Evolutionary conservation across 2,329 filamentous ascomycete species (phyloP).

Genomic region (Neopestalotiopsis clavispora): DNA sequence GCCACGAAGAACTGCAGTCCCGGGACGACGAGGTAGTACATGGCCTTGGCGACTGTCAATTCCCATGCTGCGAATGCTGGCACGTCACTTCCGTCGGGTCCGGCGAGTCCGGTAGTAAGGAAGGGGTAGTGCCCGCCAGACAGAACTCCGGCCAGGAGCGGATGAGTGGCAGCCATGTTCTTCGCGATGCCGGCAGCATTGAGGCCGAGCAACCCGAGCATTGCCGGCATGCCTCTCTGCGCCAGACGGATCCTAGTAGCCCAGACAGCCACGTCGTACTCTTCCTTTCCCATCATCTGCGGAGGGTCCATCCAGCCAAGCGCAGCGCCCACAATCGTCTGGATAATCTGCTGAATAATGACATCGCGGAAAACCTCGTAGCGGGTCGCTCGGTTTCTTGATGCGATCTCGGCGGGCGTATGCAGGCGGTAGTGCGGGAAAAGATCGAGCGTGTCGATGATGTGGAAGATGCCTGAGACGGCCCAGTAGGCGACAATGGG

Average conservation of each 20-base stretch:
- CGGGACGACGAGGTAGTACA: conserved; percentile 83
- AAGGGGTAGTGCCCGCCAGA: conserved; percentile 82
- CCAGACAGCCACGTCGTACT: conserved; percentile 90
- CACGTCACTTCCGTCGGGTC: conserved; percentile 55
- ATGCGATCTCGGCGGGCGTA: conserved; percentile 87
- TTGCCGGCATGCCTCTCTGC: conserved; percentile 75
- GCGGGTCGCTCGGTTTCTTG: conserved; percentile 84
- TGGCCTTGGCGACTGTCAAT: conserved; percentile 70
- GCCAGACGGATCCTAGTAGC: conserved; percentile 79
- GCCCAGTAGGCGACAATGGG: conserved; percentile 89
- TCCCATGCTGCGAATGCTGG: conserved; percentile 88
- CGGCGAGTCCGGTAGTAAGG: conserved; percentile 63
- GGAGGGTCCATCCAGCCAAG: conserved; percentile 75
- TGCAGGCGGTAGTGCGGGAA: conserved; percentile 93
- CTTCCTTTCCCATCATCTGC: conserved; percentile 76
- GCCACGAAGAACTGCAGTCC: conserved; percentile 77
- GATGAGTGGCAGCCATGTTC: conserved; percentile 73
- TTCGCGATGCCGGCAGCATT: conserved; percentile 78
- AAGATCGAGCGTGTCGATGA: conserved; percentile 82
- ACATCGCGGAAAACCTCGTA: conserved; percentile 91
- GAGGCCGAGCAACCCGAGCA: conserved; percentile 75
- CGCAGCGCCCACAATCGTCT: conserved; percentile 72
- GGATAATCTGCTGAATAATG: conserved; percentile 87
- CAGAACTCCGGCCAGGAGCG: conserved; percentile 75
- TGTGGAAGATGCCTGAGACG: conserved; percentile 84